Evolutionary conservation across 352 stramenopile genomes (phyloP).

Genomic region (Phytophthora agathidicida): DNA sequence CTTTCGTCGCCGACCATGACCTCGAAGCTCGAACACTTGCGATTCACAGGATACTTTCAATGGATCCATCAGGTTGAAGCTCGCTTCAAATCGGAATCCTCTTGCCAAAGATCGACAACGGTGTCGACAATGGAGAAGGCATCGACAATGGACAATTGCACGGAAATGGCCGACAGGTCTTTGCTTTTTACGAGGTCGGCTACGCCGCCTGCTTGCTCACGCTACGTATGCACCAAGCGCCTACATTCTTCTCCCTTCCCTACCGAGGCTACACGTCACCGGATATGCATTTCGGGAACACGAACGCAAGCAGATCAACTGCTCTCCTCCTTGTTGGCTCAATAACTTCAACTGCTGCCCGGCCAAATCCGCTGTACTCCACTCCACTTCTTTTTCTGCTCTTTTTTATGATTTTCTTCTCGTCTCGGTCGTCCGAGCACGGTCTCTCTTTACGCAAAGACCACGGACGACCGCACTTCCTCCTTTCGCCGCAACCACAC

Average conservation of each 20-base stretch:
- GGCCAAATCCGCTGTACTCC: constrained; percentile 20
- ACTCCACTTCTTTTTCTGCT: constrained; percentile 28
- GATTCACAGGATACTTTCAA: constrained; percentile 3
- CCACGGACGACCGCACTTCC: constrained; percentile 1
- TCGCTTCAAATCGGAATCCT: constrained; percentile 1
- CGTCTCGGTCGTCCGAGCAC: background rate
- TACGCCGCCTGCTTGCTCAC: constrained; percentile 33
- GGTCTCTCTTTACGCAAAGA: constrained; percentile 4
- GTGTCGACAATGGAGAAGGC: constrained; percentile 4
- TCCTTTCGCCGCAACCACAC: constrained; percentile 19
- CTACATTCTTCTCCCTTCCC: constrained; percentile 22
- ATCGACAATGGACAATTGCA: constrained; percentile 13
- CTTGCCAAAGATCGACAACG: background rate
- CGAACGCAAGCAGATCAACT: constrained; percentile 28
- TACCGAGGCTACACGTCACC: constrained; percentile 29
- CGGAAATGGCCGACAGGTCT: constrained; percentile 31
- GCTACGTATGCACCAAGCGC: constrained; percentile 32
- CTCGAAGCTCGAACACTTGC: no score
- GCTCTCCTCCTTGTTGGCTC: constrained; percentile 24
- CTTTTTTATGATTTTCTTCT: constrained; percentile 24
- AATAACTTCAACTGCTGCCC: constrained; percentile 35
- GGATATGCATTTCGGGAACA: constrained; percentile 36
- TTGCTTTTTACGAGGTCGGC: constrained; percentile 37
- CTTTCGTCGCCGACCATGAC: no score
- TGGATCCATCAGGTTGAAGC: constrained; percentile 7